Base-by-base conservation (phyloP, 805 yeast species). In the Priceomyces medius region DNA sequence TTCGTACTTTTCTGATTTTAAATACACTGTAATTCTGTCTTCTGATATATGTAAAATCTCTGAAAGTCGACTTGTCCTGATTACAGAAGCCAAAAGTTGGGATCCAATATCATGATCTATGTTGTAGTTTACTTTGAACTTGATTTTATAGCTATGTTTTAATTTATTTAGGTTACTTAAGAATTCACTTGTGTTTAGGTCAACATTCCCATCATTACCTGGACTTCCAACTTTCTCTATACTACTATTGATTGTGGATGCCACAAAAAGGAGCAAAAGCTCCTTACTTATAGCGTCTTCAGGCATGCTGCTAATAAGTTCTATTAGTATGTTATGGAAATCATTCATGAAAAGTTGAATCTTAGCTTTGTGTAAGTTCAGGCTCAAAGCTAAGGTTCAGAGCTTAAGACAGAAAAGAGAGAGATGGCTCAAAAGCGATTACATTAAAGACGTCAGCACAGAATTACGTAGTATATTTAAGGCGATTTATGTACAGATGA, bases 31-130 rank as follows among this genome's bases (percentile, higher is more conserved):
- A n/a, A 63, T 39, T 18, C 44, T 39, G 18, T 55, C 53, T 5
- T 50, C 51, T 12, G 49, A 43, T 4, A 60, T 42, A 20, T 39
- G 28, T 2, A 62, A 50, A 46, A 61, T 55, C 28, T 56, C 49
- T 9, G 49, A 31, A 37, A 61, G 53, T 7, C 37, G 43, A 14
- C 49, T 45, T 14, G 29, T 33, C 12, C 40, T 40, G 21, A 55
- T 36, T 9, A 51, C 42, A 7, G 44, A 28, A 4, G 42, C 19
- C 9, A 59, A 37, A 4, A 34, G 43, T 8, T 50, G 46, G 20
- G 42, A 40, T 9, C 28, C 37, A 4, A 48, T 21, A 6, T 23
- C 35, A 1, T 21, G 35, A 12, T 39, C 38, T 8, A 29, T 32
- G 16, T 47, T 43, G 27, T 13, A 14, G 7, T 32, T 23, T 14